Conservation (phyloP, 2,329 filamentous ascomycete species). For the Sporothrix brunneoviolacea region DNA sequence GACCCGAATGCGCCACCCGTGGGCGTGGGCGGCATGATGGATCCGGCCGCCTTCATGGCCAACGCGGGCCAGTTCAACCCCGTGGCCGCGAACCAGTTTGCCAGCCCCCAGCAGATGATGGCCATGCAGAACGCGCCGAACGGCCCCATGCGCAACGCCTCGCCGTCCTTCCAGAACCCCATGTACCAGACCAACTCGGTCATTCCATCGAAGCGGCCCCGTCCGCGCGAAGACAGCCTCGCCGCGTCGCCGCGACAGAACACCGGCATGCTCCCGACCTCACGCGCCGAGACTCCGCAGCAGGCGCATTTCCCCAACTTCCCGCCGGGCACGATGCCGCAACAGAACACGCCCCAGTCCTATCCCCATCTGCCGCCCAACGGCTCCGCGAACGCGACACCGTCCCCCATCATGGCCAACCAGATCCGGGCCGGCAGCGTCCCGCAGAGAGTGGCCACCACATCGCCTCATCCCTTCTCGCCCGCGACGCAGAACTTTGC, state of each 20-base stretch:
- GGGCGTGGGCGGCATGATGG: conserved; percentile 53
- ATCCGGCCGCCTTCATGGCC: conserved; percentile 58
- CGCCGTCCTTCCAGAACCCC: conserved; percentile 62
- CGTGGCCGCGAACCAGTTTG: conserved; percentile 43
- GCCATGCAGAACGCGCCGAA: conserved; percentile 63
- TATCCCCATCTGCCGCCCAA: conserved; percentile 74
- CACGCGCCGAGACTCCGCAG: conserved; percentile 88
- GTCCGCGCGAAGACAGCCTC: conserved; percentile 76
- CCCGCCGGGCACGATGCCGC: conserved; percentile 40
- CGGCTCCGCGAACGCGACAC: conserved; percentile 75
- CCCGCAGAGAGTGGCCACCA: conserved; percentile 77
- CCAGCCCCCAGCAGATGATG: conserved; percentile 51
- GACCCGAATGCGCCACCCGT: conserved; percentile 44
- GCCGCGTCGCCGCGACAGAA: conserved; percentile 74
- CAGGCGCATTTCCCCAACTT: conserved; percentile 67
- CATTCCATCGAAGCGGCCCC: conserved; percentile 82
- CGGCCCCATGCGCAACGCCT: conserved; percentile 75
- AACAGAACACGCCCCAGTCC: conserved; percentile 52
- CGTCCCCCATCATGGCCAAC: conserved; percentile 85
- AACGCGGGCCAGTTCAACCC: conserved; percentile 55
- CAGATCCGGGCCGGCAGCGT: conserved; percentile 66
- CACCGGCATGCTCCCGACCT: conserved; percentile 66
- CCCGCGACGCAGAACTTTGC: conserved; percentile 67
- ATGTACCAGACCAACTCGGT: conserved; percentile 79
- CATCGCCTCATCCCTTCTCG: conserved; percentile 87